Evolutionary conservation across 495 filamentous ascomycete species (phyloP).

Genomic region (Corynascus novoguineensis): DNA sequence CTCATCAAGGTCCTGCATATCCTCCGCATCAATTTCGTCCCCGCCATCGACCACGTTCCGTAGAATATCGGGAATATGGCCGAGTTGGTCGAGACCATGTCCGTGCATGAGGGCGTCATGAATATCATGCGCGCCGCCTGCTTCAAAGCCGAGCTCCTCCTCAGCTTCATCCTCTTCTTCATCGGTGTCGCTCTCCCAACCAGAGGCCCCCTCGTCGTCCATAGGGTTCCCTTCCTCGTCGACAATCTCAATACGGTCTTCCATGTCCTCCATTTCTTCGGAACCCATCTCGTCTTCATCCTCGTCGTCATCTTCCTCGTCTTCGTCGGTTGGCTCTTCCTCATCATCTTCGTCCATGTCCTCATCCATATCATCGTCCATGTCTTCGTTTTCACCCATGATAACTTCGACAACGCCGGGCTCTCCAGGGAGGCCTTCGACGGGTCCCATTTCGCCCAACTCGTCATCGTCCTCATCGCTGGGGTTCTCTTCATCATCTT

Average conservation of each 20-base stretch:
- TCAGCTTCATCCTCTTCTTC: slow-evolving; percentile 52
- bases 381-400: slow-evolving; percentile 64
- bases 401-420: slow-evolving; percentile 74
- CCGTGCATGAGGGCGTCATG: slow-evolving; percentile 38
- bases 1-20: slow-evolving; percentile 40
- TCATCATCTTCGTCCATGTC: slow-evolving; percentile 64
- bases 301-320: slow-evolving; percentile 49
- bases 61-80: slow-evolving; percentile 51
- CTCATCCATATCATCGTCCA: slow-evolving; percentile 58
- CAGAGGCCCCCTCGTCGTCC: slow-evolving; percentile 48
- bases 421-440: slow-evolving; percentile 81
- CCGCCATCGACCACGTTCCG: slow-evolving; percentile 59
- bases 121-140: slow-evolving; percentile 40
- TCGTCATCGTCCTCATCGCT: slow-evolving; percentile 92
- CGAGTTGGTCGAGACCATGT: slow-evolving; percentile 39
- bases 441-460: slow-evolving; percentile 67
- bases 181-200: slow-evolving; percentile 54
- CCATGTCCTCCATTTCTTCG: slow-evolving; percentile 47
- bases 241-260: slow-evolving; percentile 52
- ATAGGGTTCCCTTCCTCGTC: slow-evolving; percentile 49
- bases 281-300: slow-evolving; percentile 47
- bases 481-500: slow-evolving; percentile 79
- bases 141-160: slow-evolving; percentile 47
- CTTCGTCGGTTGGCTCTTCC: slow-evolving; percentile 46
- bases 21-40: slow-evolving; percentile 55